Base-by-base conservation (phyloP, 257 asterid genomes). In the Verbena officinalis region DNA sequence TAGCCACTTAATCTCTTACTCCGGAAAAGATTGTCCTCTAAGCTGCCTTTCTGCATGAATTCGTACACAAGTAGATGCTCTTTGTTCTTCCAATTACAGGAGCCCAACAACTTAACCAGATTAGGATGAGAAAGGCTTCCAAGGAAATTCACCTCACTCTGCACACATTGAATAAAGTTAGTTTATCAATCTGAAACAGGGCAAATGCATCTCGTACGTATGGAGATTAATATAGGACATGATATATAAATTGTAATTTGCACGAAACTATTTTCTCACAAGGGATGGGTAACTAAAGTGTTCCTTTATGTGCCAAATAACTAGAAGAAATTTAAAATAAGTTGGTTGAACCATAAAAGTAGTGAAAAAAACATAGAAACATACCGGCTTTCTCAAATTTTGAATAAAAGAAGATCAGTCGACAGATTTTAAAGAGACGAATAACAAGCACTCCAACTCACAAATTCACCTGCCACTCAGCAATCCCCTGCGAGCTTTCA, bases 41-140 rank as follows among this genome's bases (percentile, higher is more conserved):
- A 76, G 96, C 96, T 91, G 52, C 98, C 98, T 65, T 91, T 91
- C n/a, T 82, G 88, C 95, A 91, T 86, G 76, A 84, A 91, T 52
- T 91, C 96, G 21, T 91, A 91, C 44, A 88, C 90, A 33, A 91
- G 96, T 27, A 91, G 83, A 11, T 88, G 75, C 78, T 91, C 98
- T 19, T 53, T 72, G 7, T 80, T 94, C 70, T 88, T 95, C 92
- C 78, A 80, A 27, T 27, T 27, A 58, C 98, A 76, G 68, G 88
- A 91, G 46, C 98, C 98, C 67, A 91, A 44, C 38, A 91, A 87
- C 79, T 76, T 84, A 52, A 91, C 98, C 36, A 91, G 88, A 74
- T 88, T 84, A 0, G 94, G 96, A 66, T 91, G 98, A 30, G 86
- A 83, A 49, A 91, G 86, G 38, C 81, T 83, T 54, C 96, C 98